Conservation (phyloP, 2,329 filamentous ascomycete species). For the Exserohilum turcica region DNA sequence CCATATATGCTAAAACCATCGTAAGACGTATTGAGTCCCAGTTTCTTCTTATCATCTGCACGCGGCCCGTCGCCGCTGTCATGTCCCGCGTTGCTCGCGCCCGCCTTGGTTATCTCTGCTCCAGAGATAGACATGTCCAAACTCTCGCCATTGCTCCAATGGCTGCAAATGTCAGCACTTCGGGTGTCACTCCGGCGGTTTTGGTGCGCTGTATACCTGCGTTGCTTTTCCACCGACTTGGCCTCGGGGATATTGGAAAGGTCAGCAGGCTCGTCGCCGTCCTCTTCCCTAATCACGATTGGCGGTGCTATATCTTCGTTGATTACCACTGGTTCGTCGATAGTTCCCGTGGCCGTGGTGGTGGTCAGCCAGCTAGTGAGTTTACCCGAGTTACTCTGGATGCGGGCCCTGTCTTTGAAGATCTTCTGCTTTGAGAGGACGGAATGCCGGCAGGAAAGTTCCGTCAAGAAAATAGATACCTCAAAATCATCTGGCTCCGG, state of each 20-base stretch:
- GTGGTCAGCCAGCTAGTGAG: slow-evolving; percentile 54
- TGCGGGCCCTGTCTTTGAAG: slow-evolving; percentile 55
- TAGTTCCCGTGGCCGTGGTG: slow-evolving; percentile 30
- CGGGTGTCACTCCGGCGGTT: slow-evolving; percentile 18
- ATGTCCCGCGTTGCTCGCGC: slow-evolving; percentile 18
- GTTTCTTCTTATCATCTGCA: slow-evolving; percentile 91
- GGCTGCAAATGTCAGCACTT: slow-evolving; percentile 20
- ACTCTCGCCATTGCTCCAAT: slow-evolving; percentile 43
- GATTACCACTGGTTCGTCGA: slow-evolving; percentile 51
- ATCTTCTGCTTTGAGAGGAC: slow-evolving; percentile 84
- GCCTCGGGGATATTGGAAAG: slow-evolving; percentile 64
- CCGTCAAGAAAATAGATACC: slow-evolving; percentile 89
- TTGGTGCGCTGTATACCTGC: slow-evolving; percentile 21
- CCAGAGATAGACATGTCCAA: slow-evolving; percentile 36
- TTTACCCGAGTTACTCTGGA: slow-evolving; percentile 54
- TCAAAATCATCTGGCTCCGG: slow-evolving; percentile 82
- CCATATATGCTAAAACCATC: slow-evolving; percentile 97
- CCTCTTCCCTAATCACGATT: slow-evolving; percentile 60
- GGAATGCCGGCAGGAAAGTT: slow-evolving; percentile 82
- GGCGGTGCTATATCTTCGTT: slow-evolving; percentile 52
- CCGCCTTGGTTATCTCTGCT: slow-evolving; percentile 29
- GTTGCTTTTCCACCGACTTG: slow-evolving; percentile 14
- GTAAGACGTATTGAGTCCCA: slow-evolving; percentile 83
- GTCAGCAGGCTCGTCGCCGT: slow-evolving; percentile 58
- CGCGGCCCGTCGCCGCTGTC: slow-evolving; percentile 48